A percentile compares a stretch with the other conserved stretches of the same genome.
Conservation (phyloP, 1,284 basidiomycete species). For the Ceratorhiza oryzae-sativae region DNA sequence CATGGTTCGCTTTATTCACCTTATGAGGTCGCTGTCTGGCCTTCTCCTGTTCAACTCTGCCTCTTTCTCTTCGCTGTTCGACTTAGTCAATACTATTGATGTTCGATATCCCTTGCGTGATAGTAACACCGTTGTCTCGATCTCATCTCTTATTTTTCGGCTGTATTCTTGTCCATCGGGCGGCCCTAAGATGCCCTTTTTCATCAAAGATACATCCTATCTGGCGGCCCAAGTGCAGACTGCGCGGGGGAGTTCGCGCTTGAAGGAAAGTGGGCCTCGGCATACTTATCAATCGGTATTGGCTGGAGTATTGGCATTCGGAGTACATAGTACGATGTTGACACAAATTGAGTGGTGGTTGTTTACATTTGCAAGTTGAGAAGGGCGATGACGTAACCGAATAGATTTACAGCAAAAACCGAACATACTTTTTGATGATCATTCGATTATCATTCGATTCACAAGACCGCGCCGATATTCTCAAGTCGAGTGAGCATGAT, state of each 20-base stretch:
- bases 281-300: not conserved
- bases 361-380: not conserved
- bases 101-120: too few species aligned
- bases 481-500: not conserved
- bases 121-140: too few species aligned
- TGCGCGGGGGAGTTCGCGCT: not conserved
- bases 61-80: too few species aligned
- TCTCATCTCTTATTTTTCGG: not conserved
- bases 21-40: too few species aligned
- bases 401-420: slow-evolving; percentile 3
- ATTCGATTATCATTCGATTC: not conserved
- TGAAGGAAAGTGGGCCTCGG: too few species aligned
- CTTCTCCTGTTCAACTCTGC: too few species aligned
- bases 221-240: too few species aligned
- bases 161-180: not conserved
- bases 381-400: slow-evolving; percentile 2
- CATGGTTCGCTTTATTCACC: too few species aligned
- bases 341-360: not conserved
- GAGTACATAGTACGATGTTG: not conserved
- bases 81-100: too few species aligned
- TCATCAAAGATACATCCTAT: too few species aligned
- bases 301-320: not conserved
- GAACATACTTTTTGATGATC: not conserved
- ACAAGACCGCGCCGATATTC: not conserved
- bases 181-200: not conserved